These are phyloP conservation scores for Vitis amurensis DNA, from an alignment of 164 flowering plant genomes.

Conservation along the genomic window DNA sequence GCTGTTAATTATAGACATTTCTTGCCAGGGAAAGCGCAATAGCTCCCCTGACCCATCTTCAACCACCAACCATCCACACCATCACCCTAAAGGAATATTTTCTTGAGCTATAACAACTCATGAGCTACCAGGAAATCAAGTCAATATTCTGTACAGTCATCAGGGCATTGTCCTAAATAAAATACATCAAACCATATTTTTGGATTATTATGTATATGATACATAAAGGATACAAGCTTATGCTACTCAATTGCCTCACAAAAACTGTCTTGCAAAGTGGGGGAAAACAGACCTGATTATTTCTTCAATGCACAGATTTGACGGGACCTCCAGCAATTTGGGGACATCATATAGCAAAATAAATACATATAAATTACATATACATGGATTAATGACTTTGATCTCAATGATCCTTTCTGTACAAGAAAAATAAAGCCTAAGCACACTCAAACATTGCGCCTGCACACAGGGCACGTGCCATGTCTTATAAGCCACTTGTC, in stretches of 20 bases:
- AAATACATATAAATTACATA: not conserved
- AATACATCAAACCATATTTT: not conserved
- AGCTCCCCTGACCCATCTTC: too few species aligned
- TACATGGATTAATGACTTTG: not conserved
- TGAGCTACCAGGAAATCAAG: too few species aligned
- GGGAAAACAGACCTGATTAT: not conserved
- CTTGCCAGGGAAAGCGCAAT: too few species aligned
- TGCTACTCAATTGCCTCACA: not conserved
- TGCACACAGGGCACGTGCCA: slow-evolving; percentile 64
- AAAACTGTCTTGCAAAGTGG: not conserved
- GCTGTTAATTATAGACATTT: too few species aligned
- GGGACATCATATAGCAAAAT: not conserved
- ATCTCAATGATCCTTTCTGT: not conserved
- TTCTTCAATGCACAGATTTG: too few species aligned
- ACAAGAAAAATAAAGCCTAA: not conserved
- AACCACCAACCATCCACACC: too few species aligned
- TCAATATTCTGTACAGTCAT: not conserved
- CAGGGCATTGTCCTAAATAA: not conserved
- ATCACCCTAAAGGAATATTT: too few species aligned
- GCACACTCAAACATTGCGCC: slow-evolving; percentile 36
- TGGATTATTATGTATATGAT: not conserved
- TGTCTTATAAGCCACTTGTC: slow-evolving; percentile 64
- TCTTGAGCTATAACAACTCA: too few species aligned
- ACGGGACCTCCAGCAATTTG: too few species aligned
- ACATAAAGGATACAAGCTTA: not conserved